Evolutionary conservation across 768 basidiomycete genomes (phyloP).

Genomic region (Boletellus emodensis): DNA sequence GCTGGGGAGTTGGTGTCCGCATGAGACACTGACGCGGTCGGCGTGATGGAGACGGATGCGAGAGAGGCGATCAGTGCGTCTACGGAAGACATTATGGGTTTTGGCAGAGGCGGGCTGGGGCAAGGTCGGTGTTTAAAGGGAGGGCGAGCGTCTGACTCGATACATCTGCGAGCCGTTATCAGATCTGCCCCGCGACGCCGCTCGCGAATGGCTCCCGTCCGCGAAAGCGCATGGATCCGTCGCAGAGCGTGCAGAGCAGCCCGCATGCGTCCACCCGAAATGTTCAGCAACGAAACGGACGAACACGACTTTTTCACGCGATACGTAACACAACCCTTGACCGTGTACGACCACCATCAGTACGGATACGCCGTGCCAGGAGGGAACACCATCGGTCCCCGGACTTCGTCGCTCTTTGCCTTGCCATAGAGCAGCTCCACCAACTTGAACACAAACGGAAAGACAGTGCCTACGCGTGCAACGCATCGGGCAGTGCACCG

Average conservation of each 20-base stretch:
- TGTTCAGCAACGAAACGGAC: constrained; percentile 9
- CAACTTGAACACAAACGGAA: constrained; percentile 74
- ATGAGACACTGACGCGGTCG: constrained; percentile 53
- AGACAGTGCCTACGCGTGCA: constrained; percentile 54
- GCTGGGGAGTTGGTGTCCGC: constrained; percentile 62
- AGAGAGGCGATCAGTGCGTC: constrained; percentile 40
- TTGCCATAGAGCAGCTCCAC: constrained; percentile 66
- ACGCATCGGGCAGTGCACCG: background rate
- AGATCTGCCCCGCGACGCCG: constrained; percentile 15
- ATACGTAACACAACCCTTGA: constrained; percentile 8
- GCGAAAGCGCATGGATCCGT: constrained; percentile 23
- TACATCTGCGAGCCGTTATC: constrained; percentile 17
- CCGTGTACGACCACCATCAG: background rate
- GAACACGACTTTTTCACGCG: constrained; percentile 10
- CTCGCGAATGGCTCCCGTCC: constrained; percentile 9
- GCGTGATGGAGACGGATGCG: constrained; percentile 51
- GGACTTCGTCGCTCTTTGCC: constrained; percentile 57
- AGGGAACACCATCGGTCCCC: constrained; percentile 71
- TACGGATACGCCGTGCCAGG: constrained; percentile 41
- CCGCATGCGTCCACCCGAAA: constrained; percentile 23
- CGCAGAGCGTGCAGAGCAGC: constrained; percentile 22
- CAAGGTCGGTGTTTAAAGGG: constrained; percentile 9
- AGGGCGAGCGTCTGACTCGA: constrained; percentile 23
- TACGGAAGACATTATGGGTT: constrained; percentile 32
- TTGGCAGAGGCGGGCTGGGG: too few relatives aligned